phyloP scores from a whole-genome alignment of 768 basidiomycete species.

The Neoboletus brunneissimus region DNA sequence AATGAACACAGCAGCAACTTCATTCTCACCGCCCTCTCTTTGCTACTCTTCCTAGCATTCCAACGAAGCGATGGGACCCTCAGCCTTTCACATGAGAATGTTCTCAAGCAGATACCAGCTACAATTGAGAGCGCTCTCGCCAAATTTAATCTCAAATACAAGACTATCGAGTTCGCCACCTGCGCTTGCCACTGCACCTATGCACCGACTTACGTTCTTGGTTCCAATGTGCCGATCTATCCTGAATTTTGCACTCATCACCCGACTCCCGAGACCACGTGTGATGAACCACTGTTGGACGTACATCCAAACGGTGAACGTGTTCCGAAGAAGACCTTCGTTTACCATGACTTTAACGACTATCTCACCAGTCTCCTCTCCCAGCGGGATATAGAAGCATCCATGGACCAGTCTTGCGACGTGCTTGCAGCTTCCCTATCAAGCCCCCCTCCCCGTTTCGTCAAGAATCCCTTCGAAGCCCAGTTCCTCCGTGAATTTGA shows the following conservation, averaged over 20 bases:
- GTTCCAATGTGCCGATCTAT: background rate
- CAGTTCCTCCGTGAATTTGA: conserved; percentile 28
- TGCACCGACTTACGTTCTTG: background rate
- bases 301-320: background rate
- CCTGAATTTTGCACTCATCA: background rate
- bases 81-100: background rate
- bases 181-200: conserved; percentile 8
- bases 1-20: conserved; percentile 12
- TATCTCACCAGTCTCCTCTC: conserved; percentile 2
- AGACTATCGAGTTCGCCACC: background rate
- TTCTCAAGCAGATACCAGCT: conserved; percentile 3
- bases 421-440: background rate
- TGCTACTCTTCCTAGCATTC: background rate
- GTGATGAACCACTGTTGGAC: background rate
- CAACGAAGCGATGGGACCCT: background rate
- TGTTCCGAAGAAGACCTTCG: background rate
- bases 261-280: background rate
- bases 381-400: background rate
- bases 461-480: conserved; percentile 14
- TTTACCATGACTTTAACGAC: conserved; percentile 5
- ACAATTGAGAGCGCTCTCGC: background rate
- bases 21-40: conserved; percentile 17
- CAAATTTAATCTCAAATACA: background rate
- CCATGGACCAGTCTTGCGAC: conserved; percentile 1
- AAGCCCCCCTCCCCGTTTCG: background rate